These are phyloP conservation scores for Fraxinus xanthoxyloides DNA, from an alignment of 305 asterid genomes.

Conservation along the genomic window DNA sequence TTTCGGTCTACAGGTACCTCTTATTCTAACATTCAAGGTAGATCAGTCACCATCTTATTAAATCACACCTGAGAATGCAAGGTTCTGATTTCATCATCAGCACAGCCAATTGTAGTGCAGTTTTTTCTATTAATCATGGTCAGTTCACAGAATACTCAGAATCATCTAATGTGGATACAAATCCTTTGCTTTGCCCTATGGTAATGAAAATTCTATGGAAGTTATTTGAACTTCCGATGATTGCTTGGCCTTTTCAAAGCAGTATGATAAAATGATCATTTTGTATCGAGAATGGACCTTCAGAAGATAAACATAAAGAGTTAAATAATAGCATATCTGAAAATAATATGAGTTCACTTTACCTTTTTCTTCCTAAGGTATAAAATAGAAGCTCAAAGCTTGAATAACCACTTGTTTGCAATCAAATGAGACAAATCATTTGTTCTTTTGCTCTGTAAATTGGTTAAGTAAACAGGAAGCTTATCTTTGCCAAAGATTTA, in stretches of 20 bases:
- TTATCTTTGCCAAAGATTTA: constrained; percentile 6
- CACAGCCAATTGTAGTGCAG: neutral
- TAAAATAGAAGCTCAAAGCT: neutral
- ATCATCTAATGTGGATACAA: neutral
- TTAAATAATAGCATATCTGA: neutral
- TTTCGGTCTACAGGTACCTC: constrained; percentile 79
- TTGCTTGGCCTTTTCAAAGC: neutral
- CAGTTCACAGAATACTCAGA: constrained; percentile 5
- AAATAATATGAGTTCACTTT: constrained; percentile 8
- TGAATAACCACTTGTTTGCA: constrained; percentile 4
- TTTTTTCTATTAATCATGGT: neutral
- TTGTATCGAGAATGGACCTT: constrained; percentile 1
- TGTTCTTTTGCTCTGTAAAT: constrained; percentile 4
- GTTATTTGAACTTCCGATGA: neutral
- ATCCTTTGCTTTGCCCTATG: neutral
- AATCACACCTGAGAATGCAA: neutral
- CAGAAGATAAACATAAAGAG: constrained; percentile 6
- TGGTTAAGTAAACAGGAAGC: constrained; percentile 1
- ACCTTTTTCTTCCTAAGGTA: neutral
- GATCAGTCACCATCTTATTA: neutral
- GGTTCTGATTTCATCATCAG: neutral
- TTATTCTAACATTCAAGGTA: constrained; percentile 15
- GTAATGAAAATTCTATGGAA: constrained; percentile 1
- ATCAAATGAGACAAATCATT: neutral
- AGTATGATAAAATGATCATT: neutral